phyloP scores from a whole-genome alignment of 192 early-diverging fungal species.

The Linnemannia zychae region DNA sequence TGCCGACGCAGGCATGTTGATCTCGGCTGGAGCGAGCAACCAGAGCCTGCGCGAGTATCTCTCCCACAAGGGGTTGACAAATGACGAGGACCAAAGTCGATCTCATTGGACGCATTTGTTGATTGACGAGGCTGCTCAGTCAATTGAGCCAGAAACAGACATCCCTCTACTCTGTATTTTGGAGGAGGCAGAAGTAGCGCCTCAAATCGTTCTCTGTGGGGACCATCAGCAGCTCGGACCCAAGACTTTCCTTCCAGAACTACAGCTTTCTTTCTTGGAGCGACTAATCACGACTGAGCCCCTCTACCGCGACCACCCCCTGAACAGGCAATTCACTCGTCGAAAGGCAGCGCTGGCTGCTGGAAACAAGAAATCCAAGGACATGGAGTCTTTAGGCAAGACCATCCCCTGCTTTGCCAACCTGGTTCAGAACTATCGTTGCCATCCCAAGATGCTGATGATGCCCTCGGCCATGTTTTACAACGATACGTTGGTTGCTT shows the following conservation, averaged over 20 bases:
- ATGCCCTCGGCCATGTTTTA: conserved; percentile 67
- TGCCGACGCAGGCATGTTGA: conserved; percentile 61
- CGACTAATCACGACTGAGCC: conserved; percentile 56
- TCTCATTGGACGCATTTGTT: conserved; percentile 63
- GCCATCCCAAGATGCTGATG: conserved; percentile 64
- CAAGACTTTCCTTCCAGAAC: conserved; percentile 48
- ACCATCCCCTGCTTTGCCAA: conserved; percentile 60
- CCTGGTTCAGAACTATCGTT: conserved; percentile 64
- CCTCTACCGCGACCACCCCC: conserved; percentile 61
- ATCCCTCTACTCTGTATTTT: conserved; percentile 61
- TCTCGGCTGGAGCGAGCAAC: conserved; percentile 60
- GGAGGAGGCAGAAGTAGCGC: conserved; percentile 36
- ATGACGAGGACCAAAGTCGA: conserved; percentile 23
- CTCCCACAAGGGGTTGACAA: conserved; percentile 23
- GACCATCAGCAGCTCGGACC: conserved; percentile 69
- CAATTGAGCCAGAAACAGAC: conserved; percentile 65
- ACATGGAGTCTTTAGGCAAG: conserved; percentile 30
- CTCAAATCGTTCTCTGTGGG: conserved; percentile 66
- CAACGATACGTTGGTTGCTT: conserved; percentile 57
- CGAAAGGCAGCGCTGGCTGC: conserved; percentile 9
- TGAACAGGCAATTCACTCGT: conserved; percentile 35
- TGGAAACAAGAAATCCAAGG: conserved; percentile 16
- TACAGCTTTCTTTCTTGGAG: conserved; percentile 63
- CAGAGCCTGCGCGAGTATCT: conserved; percentile 45
- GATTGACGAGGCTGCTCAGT: conserved; percentile 72